Evolutionary conservation across 768 basidiomycete species (phyloP), one percentile per base, ranked within the genome.

Genomic region (Butyriboletus loyo): DNA sequence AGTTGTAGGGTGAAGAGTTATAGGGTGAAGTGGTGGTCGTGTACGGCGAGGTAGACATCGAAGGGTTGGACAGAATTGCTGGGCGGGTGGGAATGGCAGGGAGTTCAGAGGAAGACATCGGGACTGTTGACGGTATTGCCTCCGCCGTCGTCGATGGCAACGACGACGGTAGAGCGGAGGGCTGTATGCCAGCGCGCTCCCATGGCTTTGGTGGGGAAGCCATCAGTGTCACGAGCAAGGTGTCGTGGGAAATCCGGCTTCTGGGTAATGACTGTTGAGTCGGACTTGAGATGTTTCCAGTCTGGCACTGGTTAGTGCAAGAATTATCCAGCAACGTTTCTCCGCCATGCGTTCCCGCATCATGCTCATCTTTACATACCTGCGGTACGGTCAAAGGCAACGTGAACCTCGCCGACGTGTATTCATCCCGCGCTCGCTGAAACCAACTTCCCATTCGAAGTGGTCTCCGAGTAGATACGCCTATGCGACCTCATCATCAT

Each of bases 121-220:
- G 56, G 7, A 50, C 44, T n/a, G 62, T 56, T 19, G 67, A 46
- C 7, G 70, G 15, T 22, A 61, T 38, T 5, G 64, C 10, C 7
- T 58, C 15, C n/a, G 69, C 27, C 14, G 59, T 40, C 32, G 68
- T 53, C 38, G 66, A 31, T 25, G 64, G 52, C 31, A 52, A 51
- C 31, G 63, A 46, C 5, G 71, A 53, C 3, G 73, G 35, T 15
- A 66, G 58, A 13, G 72, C 34, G 27, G 73, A 24, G 46, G 72
- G 34, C 27, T 74, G 70, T 35, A 69, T 62, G 41, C 73, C 71
- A 8, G 80, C 79, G 38, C 84, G 80, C 69, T 94, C 92, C 92
- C 91, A 94, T 59, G 91, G 92, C 68, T 92, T 93, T 66, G 90
- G 91, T 43, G 91, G 91, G 21, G 90, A 89, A 34, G 79, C 83